Evolutionary conservation across 2,329 filamentous ascomycete genomes (phyloP).

Genomic region (Lecanicillium sp.): DNA sequence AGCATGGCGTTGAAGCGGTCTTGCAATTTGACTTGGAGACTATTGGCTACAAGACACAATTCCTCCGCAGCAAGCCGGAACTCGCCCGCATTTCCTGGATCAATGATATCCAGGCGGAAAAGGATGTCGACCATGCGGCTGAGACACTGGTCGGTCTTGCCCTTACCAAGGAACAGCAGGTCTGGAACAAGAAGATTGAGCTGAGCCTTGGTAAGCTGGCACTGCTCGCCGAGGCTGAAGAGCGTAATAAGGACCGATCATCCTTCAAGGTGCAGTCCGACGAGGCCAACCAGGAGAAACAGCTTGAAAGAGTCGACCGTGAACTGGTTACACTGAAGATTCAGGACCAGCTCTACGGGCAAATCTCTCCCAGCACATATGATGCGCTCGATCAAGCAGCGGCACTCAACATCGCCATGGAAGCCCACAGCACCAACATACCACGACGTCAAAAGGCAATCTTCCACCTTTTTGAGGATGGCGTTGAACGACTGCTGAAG

Average conservation of each 20-base stretch:
- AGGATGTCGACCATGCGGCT: conserved; percentile 67
- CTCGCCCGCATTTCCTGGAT: conserved; percentile 87
- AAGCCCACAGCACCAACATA: conserved; percentile 51
- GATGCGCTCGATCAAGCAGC: conserved; percentile 73
- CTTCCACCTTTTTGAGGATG: conserved; percentile 62
- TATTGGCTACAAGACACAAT: conserved; percentile 64
- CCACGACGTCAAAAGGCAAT: conserved; percentile 57
- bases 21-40: conserved; percentile 66
- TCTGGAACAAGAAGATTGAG: conserved; percentile 93
- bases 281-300: conserved; percentile 30
- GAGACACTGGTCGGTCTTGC: conserved; percentile 64
- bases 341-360: conserved; percentile 71
- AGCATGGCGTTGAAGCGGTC: conserved; percentile 57
- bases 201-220: conserved; percentile 82
- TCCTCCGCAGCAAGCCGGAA: conserved; percentile 63
- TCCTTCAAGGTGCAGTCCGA: conserved; percentile 30
- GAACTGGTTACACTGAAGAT: conserved; percentile 64
- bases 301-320: conserved; percentile 48
- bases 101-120: conserved; percentile 75
- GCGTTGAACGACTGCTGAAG: conserved; percentile 60
- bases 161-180: conserved; percentile 61
- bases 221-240: conserved; percentile 54
- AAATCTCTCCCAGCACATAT: conserved; percentile 59
- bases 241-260: conserved; percentile 20
- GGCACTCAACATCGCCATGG: conserved; percentile 67